These are phyloP conservation scores for Alternaria ethzedia DNA, from an alignment of 2,329 filamentous ascomycete species.

Conservation along the genomic window DNA sequence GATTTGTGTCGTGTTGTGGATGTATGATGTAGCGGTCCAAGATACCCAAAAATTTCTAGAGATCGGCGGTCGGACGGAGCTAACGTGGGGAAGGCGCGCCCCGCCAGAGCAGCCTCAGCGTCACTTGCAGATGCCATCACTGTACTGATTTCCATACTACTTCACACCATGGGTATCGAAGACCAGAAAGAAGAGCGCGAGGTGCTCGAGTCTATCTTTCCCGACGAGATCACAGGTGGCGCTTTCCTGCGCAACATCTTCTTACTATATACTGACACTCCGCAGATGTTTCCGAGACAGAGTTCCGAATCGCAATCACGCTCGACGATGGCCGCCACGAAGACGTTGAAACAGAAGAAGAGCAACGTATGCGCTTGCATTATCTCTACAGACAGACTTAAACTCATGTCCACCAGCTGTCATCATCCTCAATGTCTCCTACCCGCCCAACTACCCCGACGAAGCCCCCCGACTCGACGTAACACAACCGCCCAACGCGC, in stretches of 20 bases:
- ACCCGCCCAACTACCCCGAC: conserved; percentile 91
- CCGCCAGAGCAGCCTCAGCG: conserved; percentile 27
- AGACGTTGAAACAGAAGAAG: conserved; percentile 65
- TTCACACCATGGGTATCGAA: conserved; percentile 63
- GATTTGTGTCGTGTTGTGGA: background rate
- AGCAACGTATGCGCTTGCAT: conserved; percentile 52
- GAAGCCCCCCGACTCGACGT: conserved; percentile 83
- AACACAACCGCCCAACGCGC: conserved; percentile 71
- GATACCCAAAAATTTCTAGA: conserved; percentile 29
- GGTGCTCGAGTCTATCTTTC: conserved; percentile 97
- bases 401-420: conserved; percentile 55
- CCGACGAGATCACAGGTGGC: conserved; percentile 91
- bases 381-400: background rate
- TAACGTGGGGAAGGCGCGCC: conserved; percentile 33
- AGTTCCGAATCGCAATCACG: conserved; percentile 85
- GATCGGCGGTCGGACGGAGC: conserved; percentile 28
- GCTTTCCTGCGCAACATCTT: background rate
- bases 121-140: conserved; percentile 10
- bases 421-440: conserved; percentile 83
- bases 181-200: conserved; percentile 96
- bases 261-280: conserved; percentile 19
- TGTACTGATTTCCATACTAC: conserved; percentile 8
- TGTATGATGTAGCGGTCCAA: conserved; percentile 1
- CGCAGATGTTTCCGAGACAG: conserved; percentile 84
- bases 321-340: conserved; percentile 69